These are phyloP conservation scores for Strigomonas culicis DNA, from an alignment of 208 protist genomes.

Conservation along the genomic window DNA sequence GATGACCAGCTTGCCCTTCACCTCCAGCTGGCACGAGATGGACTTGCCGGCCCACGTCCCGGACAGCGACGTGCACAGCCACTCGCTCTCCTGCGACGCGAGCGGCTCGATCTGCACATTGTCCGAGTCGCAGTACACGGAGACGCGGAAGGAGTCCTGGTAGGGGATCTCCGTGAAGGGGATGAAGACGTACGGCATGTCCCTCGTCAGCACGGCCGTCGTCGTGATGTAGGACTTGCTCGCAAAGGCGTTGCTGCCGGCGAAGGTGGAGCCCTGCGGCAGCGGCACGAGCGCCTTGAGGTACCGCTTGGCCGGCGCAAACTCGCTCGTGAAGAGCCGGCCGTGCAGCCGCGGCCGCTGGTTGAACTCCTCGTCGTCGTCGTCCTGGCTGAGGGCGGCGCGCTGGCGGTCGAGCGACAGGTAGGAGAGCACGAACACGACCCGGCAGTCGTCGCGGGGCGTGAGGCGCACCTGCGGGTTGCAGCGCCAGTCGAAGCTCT, in stretches of 20 bases:
- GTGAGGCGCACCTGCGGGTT: conserved; percentile 74
- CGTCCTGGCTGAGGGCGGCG: conserved; percentile 30
- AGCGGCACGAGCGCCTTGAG: conserved; percentile 83
- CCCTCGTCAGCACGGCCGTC: conserved; percentile 49
- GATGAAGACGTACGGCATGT: conserved; percentile 80
- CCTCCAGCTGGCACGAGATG: conserved; percentile 45
- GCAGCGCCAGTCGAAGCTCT: conserved; percentile 89
- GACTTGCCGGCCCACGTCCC: conserved; percentile 55
- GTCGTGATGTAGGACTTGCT: conserved; percentile 89
- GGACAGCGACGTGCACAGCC: conserved; percentile 56
- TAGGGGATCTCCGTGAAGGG: conserved; percentile 83
- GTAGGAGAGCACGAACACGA: conserved; percentile 87
- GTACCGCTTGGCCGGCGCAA: conserved; percentile 78
- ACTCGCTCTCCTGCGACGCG: conserved; percentile 40
- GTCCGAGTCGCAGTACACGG: conserved; percentile 87
- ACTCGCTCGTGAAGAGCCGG: conserved; percentile 77
- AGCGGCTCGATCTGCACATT: conserved; percentile 63
- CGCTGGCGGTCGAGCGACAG: conserved; percentile 68
- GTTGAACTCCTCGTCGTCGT: conserved; percentile 72
- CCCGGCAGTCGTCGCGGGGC: conserved; percentile 63
- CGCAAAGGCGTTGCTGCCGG: conserved; percentile 81
- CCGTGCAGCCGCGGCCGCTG: conserved; percentile 75
- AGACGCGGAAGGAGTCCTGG: conserved; percentile 74
- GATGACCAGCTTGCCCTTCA: conserved; percentile 49
- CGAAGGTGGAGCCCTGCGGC: conserved; percentile 82